These are phyloP conservation scores for Taphrina flavorubra DNA, from an alignment of 1,139 yeast genomes.

Conservation along the genomic window DNA sequence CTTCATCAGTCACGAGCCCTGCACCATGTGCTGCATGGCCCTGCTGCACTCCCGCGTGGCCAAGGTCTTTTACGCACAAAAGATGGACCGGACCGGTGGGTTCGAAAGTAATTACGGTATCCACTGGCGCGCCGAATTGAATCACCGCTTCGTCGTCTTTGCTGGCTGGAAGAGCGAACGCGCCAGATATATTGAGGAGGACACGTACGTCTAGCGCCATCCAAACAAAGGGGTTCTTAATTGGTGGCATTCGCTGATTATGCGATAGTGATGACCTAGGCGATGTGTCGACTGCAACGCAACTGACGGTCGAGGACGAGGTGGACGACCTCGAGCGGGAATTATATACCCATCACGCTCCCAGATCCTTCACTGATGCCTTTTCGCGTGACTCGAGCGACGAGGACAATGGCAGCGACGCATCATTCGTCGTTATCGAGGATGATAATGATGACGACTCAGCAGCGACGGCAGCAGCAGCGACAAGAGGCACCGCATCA, in stretches of 20 bases:
- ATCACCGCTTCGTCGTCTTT: slow-evolving; percentile 58
- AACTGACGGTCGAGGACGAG: slow-evolving; percentile 3
- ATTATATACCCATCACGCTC: slow-evolving; percentile 19
- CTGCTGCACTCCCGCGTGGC: slow-evolving; percentile 85
- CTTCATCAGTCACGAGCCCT: slow-evolving; percentile 93
- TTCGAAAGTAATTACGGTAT: slow-evolving; percentile 66
- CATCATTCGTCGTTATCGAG: background rate
- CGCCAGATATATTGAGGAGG: slow-evolving; percentile 22
- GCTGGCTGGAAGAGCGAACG: slow-evolving; percentile 40
- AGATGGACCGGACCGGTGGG: slow-evolving; percentile 61
- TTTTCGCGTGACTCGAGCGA: background rate
- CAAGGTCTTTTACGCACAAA: slow-evolving; percentile 65
- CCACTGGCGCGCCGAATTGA: slow-evolving; percentile 72
- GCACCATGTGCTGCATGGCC: slow-evolving; percentile 97
- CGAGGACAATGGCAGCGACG: slow-evolving; percentile 8
- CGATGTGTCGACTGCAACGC: background rate
- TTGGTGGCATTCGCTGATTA: slow-evolving; percentile 1
- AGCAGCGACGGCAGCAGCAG: no score
- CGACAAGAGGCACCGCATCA: background rate
- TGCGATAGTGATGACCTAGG: slow-evolving; percentile 4
- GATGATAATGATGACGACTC: background rate
- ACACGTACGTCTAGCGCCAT: slow-evolving; percentile 27
- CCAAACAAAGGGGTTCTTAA: background rate
- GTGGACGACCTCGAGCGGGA: slow-evolving; percentile 20
- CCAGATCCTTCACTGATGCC: slow-evolving; percentile 6